Conservation (phyloP, 2,329 filamentous ascomycete genomes). For the Immersiporthe knoxdaviesiana region DNA sequence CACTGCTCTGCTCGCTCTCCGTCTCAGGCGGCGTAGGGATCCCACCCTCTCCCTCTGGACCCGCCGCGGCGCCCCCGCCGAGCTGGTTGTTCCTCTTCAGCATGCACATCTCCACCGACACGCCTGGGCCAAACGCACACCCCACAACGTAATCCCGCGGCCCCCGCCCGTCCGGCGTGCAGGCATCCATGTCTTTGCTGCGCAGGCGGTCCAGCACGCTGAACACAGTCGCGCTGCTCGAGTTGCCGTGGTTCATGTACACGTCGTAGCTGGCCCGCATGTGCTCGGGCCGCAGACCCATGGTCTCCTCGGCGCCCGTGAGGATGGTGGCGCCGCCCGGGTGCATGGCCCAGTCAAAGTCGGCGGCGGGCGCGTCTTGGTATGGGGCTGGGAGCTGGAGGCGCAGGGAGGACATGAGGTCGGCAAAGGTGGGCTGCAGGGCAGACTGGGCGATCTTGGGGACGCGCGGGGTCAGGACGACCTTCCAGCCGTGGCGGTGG, state of each 20-base stretch:
- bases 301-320: slow-evolving; percentile 60
- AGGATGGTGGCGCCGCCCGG: slow-evolving; percentile 71
- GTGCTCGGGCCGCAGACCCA: slow-evolving; percentile 64
- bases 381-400: slow-evolving; percentile 40
- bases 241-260: slow-evolving; percentile 71
- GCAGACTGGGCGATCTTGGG: slow-evolving; percentile 58
- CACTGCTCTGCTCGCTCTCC: slow-evolving; percentile 51
- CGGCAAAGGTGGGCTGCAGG: slow-evolving; percentile 57
- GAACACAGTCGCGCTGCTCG: slow-evolving; percentile 70
- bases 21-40: slow-evolving; percentile 59
- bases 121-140: slow-evolving; percentile 72
- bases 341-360: slow-evolving; percentile 76
- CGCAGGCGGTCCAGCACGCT: slow-evolving; percentile 67
- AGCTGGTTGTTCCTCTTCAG: slow-evolving; percentile 53
- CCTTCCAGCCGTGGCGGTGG: slow-evolving; percentile 69
- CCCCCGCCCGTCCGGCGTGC: slow-evolving; percentile 53
- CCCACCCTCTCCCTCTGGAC: slow-evolving; percentile 36
- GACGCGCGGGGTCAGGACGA: slow-evolving; percentile 64
- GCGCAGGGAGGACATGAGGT: slow-evolving; percentile 51
- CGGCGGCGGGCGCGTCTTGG: slow-evolving; percentile 48
- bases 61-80: slow-evolving; percentile 13
- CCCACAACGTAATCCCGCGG: slow-evolving; percentile 63
- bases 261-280: slow-evolving; percentile 72
- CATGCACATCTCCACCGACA: slow-evolving; percentile 70
- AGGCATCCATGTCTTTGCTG: slow-evolving; percentile 60